Conservation (phyloP, 1,139 yeast genomes). For the Sugiyamaella paludigena region DNA sequence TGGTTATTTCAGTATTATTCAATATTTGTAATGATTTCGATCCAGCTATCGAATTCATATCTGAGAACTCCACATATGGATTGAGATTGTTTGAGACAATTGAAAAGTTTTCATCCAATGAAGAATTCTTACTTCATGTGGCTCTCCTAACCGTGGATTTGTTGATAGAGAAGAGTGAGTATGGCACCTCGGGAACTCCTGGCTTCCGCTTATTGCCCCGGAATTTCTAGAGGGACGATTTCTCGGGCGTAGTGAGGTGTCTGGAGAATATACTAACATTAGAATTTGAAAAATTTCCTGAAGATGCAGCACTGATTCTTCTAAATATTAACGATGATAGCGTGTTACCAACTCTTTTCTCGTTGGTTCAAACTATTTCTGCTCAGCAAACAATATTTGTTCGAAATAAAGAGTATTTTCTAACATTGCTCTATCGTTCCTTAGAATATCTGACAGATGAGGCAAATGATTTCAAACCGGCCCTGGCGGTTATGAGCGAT, state of each 20-base stretch:
- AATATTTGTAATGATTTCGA: constrained; percentile 15
- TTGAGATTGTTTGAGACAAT: not conserved
- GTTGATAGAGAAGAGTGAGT: constrained; percentile 10
- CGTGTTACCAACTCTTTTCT: not conserved
- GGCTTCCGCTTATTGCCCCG: too few species aligned
- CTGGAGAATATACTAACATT: not conserved
- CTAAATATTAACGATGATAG: not conserved
- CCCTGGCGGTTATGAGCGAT: constrained; percentile 13
- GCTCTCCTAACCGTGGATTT: constrained; percentile 10
- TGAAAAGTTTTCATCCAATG: constrained; percentile 1
- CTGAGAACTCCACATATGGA: not conserved
- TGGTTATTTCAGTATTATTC: constrained; percentile 7
- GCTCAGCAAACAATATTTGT: not conserved
- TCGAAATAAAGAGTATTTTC: not conserved
- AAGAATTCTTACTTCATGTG: constrained; percentile 2
- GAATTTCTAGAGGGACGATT: not conserved
- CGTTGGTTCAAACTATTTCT: not conserved
- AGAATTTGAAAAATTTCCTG: constrained; percentile 3
- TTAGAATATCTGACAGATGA: not conserved
- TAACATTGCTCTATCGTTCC: not conserved
- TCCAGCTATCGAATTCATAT: not conserved
- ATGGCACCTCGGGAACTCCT: too few species aligned
- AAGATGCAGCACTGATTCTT: not conserved
- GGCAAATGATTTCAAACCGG: not conserved
- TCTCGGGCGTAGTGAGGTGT: too few species aligned